Base-by-base conservation (phyloP, 2,329 filamentous ascomycete species). In the Hirsutella thompsonii region DNA sequence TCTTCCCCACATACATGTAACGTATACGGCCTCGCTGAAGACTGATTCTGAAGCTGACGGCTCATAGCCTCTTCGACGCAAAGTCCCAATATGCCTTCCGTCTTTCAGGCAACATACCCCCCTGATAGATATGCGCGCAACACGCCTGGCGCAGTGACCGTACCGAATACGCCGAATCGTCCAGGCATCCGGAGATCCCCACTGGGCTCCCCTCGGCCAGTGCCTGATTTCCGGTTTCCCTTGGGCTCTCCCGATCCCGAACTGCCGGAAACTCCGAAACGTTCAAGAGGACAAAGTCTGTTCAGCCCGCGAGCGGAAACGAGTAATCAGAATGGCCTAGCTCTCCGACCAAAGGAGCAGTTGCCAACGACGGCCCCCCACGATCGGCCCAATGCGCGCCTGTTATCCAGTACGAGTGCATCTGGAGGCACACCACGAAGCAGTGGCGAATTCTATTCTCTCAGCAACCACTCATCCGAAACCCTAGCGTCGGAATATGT, bases 381-480 rank as follows among this genome's bases (percentile, higher is more conserved):
- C 30, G 83, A 79, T 52, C 74, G 68, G 51, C 63, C 70, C 13
- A 68, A 73, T 16, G 74, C 81, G 5, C 70, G 81, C 39, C 78
- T 94, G 39, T 68, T 94, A 40, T 86, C 88, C 3, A 81, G 83
- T 26, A 81, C 82, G 14, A 93, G 85, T 51, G 69, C 83, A 48
- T 75, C 54, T 45, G 77, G 76, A 41, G 81, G 76, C 4, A 96
- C 90, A 21, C 88, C 87, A 20, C 73, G 92, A 51, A 94, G 86
- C 48, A 98, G 92, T 56, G 84, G 83, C 41, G 92, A 98, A 54
- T 93, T 96, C 53, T 96, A 94, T 59, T 89, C 89, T 1, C 66
- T 90, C 57, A 95, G 90, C 65, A 95, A 96, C 57, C 83, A 94
- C 55, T 96, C 92, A 6, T 86, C 83, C 14, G 92, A 98, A 59